Base-by-base conservation (phyloP, 2,329 filamentous ascomycete species). In the Venturia carpophila region DNA sequence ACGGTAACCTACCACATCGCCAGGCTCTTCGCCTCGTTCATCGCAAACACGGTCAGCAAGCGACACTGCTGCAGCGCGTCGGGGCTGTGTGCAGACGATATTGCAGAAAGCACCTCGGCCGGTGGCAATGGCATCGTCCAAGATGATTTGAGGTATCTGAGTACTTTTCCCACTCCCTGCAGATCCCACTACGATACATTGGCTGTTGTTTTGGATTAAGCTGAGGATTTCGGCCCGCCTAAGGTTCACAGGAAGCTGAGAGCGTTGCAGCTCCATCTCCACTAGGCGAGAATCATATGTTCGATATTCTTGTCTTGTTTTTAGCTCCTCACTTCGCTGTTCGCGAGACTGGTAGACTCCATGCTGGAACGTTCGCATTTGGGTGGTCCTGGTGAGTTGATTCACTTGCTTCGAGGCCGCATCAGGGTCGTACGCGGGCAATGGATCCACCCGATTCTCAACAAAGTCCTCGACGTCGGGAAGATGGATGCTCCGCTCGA, bases 121-220 rank as follows among this genome's bases (percentile, higher is more conserved):
- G 5, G 68, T 66, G 7, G 71, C 68, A 56, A 79, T 80, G 2
- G 77, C 76, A 64, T 81, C 70, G n/a, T 83, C 79, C 1, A 83
- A 70, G 34, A 83, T 66, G n/a, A 83, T 79, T 67, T 83, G 81
- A n/a, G 81, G 80, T 10, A 83, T 74, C 70, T 83, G 81, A 6
- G 79, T 81, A 61, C 71, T 78, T 69, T 82, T 82, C 24, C 80
- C 79, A 56, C 76, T 77, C 2, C 78, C 79, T 49, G 78, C 79
- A 34, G 77, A 75, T 21, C 78, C 79, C 60, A 77, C 73, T 65
- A 82, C 74, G 60, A 82, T 78, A 68, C 75, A 79, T 69, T 78
- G 79, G 0, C 71, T 69, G 64, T 79, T 73, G 10, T 74, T 71
- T 7, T 75, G 71, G 21, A 81, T 71, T 60, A 78, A 68, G 1